A percentile compares a stretch with the other conserved stretches of the same genome.
phyloP scores from a whole-genome alignment of 345 rosid species.

The Acer campestre region DNA sequence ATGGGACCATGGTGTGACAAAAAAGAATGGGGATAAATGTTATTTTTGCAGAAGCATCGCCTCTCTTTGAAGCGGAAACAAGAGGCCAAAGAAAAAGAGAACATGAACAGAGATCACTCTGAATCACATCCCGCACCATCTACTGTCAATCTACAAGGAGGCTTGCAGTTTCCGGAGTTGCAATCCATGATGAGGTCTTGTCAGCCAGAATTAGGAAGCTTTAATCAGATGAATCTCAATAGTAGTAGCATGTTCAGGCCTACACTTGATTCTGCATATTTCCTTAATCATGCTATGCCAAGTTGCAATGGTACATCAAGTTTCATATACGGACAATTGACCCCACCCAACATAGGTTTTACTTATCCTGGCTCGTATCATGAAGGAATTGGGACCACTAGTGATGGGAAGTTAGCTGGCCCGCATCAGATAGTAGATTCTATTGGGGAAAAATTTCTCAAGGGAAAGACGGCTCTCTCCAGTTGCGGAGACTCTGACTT shows the following conservation, averaged over 20 bases:
- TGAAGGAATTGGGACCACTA: background rate
- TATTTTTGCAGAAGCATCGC: constrained; percentile 41
- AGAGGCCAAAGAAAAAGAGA: constrained; percentile 23
- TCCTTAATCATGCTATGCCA: constrained; percentile 3
- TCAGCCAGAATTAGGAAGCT: constrained; percentile 18
- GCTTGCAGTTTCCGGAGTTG: background rate
- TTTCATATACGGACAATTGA: background rate
- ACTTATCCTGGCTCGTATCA: background rate
- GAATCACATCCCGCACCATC: constrained; percentile 1
- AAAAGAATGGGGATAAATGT: background rate
- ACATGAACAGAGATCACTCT: background rate
- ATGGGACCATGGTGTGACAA: background rate
- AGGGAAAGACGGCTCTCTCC: constrained; percentile 1
- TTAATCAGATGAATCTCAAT: constrained; percentile 11
- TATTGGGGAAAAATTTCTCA: constrained; percentile 6
- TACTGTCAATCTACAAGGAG: constrained; percentile 16
- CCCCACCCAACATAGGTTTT: background rate
- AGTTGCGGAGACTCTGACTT: constrained; percentile 17
- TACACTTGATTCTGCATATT: constrained; percentile 10
- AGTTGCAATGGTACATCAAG: constrained; percentile 2
- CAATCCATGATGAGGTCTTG: background rate
- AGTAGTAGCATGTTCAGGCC: constrained; percentile 9
- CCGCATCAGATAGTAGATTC: constrained; percentile 17
- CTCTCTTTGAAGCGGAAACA: constrained; percentile 32
- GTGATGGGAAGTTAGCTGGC: background rate